Evolutionary conservation across 2,329 filamentous ascomycete species (phyloP), one percentile per base, ranked within the genome.

Genomic region (Xylogone sp.): DNA sequence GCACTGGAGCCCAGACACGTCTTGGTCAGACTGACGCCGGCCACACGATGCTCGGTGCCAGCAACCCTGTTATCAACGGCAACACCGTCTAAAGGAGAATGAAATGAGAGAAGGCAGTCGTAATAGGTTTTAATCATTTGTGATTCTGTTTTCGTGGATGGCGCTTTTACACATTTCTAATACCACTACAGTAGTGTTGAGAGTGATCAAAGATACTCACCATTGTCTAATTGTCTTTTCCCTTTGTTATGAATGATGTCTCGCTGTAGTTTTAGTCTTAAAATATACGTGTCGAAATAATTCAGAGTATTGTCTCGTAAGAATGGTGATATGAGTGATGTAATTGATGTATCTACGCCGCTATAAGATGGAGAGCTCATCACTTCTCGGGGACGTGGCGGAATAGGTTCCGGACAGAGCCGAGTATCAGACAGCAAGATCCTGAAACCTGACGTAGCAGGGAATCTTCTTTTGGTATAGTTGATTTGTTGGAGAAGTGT

Each of bases 21-120:
- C 9, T 52, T 29, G 47, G 51, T n/a, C 49, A 51, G 20, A 43
- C 49, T 8, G 48, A 46, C 13, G 24, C 24, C 24, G 49, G 29
- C 43, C 49, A 55, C 31, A 62, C 60, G 19, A 59, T 54, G 8
- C 52, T 60, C 10, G 61, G 59, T 4, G 21, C 49, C n/a, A 55
- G 59, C 42, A 62, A 63, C 51, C 57, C 59, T 13, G 58, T 62
- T 24, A 29, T 59, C 6, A 56, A 53, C 48, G 59, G 58, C 9
- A 52, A 21, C 16, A 45, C 42, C 9, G 44, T 45, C 46, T 29
- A 18, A 49, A 31, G 29, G 8, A 45, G 12, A 10, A 13, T 20
- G 27, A 6, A 12, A 27, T 44, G 13, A 16, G 19, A 52, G 46
- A 24, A 48, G 21, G 42, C 39, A 48, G 29, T 21, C 45, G 53